phyloP scores from a whole-genome alignment of 164 flowering plant genomes.

The Echeveria elegans region DNA sequence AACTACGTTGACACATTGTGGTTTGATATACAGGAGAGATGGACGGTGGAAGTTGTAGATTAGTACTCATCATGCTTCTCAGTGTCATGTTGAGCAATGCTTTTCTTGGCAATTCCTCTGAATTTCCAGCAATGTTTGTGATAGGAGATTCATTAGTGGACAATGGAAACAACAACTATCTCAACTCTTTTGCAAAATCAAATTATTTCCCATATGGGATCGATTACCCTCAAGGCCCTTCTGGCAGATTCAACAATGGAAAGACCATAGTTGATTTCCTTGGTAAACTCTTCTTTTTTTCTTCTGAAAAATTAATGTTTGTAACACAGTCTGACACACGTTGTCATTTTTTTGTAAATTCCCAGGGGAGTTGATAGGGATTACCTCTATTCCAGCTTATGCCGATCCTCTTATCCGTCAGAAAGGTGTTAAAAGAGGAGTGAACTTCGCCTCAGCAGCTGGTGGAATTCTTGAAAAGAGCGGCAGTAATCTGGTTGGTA shows the following conservation, averaged over 20 bases:
- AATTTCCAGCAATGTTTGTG: constrained; percentile 10
- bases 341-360: too few species aligned
- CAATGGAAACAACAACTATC: constrained; percentile 11
- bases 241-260: constrained; percentile 28
- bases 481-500: constrained; percentile 25
- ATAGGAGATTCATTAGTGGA: constrained; percentile 8
- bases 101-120: background rate
- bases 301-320: background rate
- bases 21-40: background rate
- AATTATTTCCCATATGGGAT: constrained; percentile 25
- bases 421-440: constrained; percentile 21
- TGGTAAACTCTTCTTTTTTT: constrained; percentile 13
- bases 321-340: background rate
- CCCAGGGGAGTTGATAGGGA: constrained; percentile 29
- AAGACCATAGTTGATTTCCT: constrained; percentile 26
- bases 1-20: background rate
- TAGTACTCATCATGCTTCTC: background rate
- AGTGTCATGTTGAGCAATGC: background rate
- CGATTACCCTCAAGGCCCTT: constrained; percentile 20
- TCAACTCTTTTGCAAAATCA: constrained; percentile 21
- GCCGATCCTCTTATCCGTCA: constrained; percentile 12
- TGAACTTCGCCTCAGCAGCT: constrained; percentile 39
- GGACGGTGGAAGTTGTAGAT: background rate
- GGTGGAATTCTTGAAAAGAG: constrained; percentile 43
- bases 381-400: constrained; percentile 27